phyloP scores from a whole-genome alignment of 2,329 filamentous ascomycete genomes.

The Graphilbum fragrans region DNA sequence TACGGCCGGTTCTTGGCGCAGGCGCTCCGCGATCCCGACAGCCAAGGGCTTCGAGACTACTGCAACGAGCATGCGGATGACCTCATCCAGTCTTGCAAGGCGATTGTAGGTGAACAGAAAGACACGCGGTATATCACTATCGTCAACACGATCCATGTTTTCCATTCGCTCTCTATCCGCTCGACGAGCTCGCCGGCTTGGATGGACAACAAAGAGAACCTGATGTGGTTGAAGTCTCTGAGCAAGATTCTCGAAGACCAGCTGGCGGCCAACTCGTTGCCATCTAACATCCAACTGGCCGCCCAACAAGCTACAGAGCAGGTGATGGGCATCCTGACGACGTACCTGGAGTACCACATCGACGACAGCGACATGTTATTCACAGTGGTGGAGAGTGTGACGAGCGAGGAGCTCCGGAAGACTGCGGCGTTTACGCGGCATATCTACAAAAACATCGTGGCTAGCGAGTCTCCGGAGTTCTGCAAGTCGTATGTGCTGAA shows the following conservation, averaged over 20 bases:
- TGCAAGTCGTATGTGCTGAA: constrained; percentile 72
- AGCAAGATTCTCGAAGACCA: constrained; percentile 71
- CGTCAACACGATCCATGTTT: constrained; percentile 79
- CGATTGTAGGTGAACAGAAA: constrained; percentile 50
- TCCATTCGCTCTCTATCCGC: constrained; percentile 55
- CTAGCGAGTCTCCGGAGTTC: constrained; percentile 72
- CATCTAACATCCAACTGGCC: constrained; percentile 63
- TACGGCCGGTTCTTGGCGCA: constrained; percentile 90
- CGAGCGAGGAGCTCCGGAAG: constrained; percentile 67
- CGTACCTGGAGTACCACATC: constrained; percentile 62
- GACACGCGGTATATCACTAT: constrained; percentile 58
- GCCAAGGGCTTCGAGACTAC: constrained; percentile 60
- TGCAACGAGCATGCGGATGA: constrained; percentile 62
- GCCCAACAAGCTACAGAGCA: constrained; percentile 85
- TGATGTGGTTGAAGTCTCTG: constrained; percentile 48
- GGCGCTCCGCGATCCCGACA: constrained; percentile 64
- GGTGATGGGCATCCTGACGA: constrained; percentile 73
- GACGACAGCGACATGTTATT: constrained; percentile 77
- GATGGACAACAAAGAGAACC: constrained; percentile 60
- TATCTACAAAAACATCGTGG: constrained; percentile 77
- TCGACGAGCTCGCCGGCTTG: constrained; percentile 46
- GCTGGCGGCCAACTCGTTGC: constrained; percentile 57
- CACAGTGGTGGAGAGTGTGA: constrained; percentile 70
- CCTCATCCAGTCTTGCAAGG: constrained; percentile 56
- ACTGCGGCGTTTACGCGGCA: constrained; percentile 68